Base-by-base conservation (phyloP, 2,329 filamentous ascomycete genomes). In the Dryadomyces quercivorus region DNA sequence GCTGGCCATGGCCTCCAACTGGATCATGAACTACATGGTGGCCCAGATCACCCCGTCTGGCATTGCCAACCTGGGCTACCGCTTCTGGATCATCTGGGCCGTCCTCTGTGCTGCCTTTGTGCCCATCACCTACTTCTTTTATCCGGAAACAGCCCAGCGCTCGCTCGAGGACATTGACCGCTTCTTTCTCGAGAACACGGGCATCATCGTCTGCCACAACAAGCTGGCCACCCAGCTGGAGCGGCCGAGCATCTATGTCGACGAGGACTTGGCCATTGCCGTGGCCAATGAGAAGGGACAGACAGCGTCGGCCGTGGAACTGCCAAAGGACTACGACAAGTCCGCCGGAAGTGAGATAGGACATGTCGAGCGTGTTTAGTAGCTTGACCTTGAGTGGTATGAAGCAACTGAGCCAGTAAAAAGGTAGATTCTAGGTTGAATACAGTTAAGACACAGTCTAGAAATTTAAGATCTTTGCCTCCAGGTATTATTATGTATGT, bases 51-150 rank as follows among this genome's bases (percentile, higher is more conserved):
- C 56, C 3, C 51, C 56, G 18, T 26, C 43, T 16, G 51, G 47
- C 31, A 49, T 55, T 12, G 51, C 51, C 34, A 55, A 57, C 8
- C 46, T 49, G 13, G 51, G 55, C 26, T 55, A 53, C 40, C 34
- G 34, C 1, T 51, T 52, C 31, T 54, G 44, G 53, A 55, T 57
- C 12, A 50, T 57, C 21, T 57, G 48, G 22, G 62, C 64, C 7
- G 70, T 77, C 16, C 63, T 80, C 20, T 75, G 78, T 56, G 65
- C 80, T 9, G 75, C 77, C 46, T 81, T 77, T 2, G 80, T 79
- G 73, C 3, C 52, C 4, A 69, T 75, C 52, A 74, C 76, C 12
- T 77, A 72, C 22, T 77, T 77, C 1, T 57, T 57, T 22, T 57
- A 55, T 40, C 56, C 56, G n/a, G 56, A 57, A 78, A 78, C 34